These are phyloP conservation scores for Gigaspora rosea DNA, from an alignment of 192 early-diverging fungal genomes.

Conservation along the genomic window DNA sequence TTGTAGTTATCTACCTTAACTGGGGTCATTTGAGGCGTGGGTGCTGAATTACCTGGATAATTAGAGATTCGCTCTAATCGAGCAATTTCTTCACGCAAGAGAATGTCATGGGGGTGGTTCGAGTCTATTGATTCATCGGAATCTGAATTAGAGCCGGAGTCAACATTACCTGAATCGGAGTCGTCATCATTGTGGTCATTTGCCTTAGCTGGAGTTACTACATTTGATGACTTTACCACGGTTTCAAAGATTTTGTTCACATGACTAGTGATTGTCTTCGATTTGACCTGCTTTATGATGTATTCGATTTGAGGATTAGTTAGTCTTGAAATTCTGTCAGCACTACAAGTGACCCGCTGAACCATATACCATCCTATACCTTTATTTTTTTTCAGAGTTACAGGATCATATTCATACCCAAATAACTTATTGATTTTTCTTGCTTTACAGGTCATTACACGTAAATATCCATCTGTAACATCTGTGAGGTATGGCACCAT, in stretches of 20 bases:
- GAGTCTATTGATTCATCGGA: too few relatives aligned
- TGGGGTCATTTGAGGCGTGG: too few relatives aligned
- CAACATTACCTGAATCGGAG: too few relatives aligned
- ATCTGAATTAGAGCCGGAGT: too few relatives aligned
- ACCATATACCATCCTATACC: slow-evolving; percentile 10
- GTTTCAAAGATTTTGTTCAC: neutral
- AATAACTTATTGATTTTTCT: slow-evolving; percentile 31
- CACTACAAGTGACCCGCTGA: slow-evolving; percentile 19
- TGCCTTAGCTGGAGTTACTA: too few relatives aligned
- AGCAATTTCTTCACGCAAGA: too few relatives aligned
- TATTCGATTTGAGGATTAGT: slow-evolving; percentile 24
- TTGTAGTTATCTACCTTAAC: too few relatives aligned
- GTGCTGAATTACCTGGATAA: too few relatives aligned
- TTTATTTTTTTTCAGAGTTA: slow-evolving; percentile 25
- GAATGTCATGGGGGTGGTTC: too few relatives aligned
- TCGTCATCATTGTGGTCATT: too few relatives aligned
- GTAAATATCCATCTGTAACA: slow-evolving; percentile 22
- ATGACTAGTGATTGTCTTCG: neutral
- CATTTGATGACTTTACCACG: too few relatives aligned
- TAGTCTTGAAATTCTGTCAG: slow-evolving; percentile 23
- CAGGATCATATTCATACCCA: slow-evolving; percentile 25
- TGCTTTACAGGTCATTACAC: slow-evolving; percentile 12
- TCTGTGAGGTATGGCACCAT: slow-evolving; percentile 23
- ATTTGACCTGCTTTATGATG: neutral
- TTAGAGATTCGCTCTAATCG: too few relatives aligned